phyloP scores from a whole-genome alignment of 2,329 filamentous ascomycete species.

The Pyrenophora seminiperda region DNA sequence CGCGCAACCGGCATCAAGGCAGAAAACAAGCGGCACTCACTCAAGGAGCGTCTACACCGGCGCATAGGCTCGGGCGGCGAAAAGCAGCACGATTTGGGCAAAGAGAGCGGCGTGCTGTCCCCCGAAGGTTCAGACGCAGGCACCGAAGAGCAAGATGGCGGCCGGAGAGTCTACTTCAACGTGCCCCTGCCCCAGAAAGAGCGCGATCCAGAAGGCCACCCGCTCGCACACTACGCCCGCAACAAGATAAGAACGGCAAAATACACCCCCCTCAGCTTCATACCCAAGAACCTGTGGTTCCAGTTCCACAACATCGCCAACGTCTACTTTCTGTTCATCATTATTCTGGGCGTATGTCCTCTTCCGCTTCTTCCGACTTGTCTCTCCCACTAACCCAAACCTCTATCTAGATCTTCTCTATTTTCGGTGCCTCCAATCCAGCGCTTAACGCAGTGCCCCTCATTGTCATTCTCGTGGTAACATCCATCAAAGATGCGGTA shows the following conservation, averaged over 20 bases:
- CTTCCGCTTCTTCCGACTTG: conserved; percentile 9
- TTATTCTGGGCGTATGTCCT: conserved; percentile 84
- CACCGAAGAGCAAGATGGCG: conserved; percentile 45
- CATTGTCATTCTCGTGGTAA: conserved; percentile 88
- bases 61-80: conserved; percentile 64
- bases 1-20: conserved; percentile 78
- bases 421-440: conserved; percentile 91
- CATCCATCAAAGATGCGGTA: conserved; percentile 90
- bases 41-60: conserved; percentile 76
- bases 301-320: conserved; percentile 99
- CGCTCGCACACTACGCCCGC: conserved; percentile 71
- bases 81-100: conserved; percentile 59
- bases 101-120: conserved; percentile 37
- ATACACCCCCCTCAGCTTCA: conserved; percentile 92
- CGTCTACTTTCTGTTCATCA: conserved; percentile 95
- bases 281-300: conserved; percentile 96
- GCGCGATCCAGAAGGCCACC: conserved; percentile 80
- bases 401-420: conserved; percentile 84
- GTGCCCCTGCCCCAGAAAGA: conserved; percentile 74
- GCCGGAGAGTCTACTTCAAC: conserved; percentile 81
- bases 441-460: conserved; percentile 88
- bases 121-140: conserved; percentile 48
- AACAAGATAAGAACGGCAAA: conserved; percentile 99
- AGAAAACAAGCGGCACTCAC: conserved; percentile 77
- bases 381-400: conserved; percentile 23